A percentile compares a stretch with the other conserved stretches of the same genome.
These are phyloP conservation scores for Boletus sensibilis DNA, from an alignment of 768 basidiomycete species.

Conservation along the genomic window DNA sequence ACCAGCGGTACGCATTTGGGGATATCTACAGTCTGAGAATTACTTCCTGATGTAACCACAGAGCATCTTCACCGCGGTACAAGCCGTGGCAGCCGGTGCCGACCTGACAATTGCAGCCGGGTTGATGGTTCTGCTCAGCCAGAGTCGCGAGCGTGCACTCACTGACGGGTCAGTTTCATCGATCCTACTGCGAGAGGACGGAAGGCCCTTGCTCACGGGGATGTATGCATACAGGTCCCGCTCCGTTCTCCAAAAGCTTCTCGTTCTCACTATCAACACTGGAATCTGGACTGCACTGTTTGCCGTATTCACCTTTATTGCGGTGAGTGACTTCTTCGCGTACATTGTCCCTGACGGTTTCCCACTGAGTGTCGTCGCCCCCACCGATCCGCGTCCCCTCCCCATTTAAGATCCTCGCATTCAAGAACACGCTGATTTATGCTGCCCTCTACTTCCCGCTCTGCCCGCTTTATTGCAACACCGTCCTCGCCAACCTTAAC, in stretches of 20 bases:
- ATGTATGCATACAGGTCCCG: not conserved
- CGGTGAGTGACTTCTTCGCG: not conserved
- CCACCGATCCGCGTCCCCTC: not conserved
- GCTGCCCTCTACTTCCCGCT: conserved; percentile 7
- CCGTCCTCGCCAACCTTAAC: conserved; percentile 11
- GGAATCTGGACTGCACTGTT: conserved; percentile 15
- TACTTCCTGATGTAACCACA: not conserved
- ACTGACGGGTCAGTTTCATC: not conserved
- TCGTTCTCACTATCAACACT: conserved; percentile 12
- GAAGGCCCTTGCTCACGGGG: not conserved
- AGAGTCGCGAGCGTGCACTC: no score
- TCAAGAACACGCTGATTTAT: conserved; percentile 1
- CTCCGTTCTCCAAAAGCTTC: conserved; percentile 6
- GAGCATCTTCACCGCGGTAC: not conserved
- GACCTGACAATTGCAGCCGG: conserved; percentile 4
- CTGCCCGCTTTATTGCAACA: conserved; percentile 13
- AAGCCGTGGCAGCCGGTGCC: not conserved
- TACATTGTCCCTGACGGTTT: not conserved
- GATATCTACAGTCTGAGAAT: not conserved
- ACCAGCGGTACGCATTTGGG: not conserved
- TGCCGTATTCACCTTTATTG: not conserved
- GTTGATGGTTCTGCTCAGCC: not conserved
- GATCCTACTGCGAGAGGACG: not conserved
- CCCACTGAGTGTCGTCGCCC: not conserved
- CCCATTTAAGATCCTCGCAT: not conserved